A percentile compares a stretch with the other conserved stretches of the same genome.
These are phyloP conservation scores for Entonaema liquescens DNA, from an alignment of 495 filamentous ascomycete species.

Conservation along the genomic window DNA sequence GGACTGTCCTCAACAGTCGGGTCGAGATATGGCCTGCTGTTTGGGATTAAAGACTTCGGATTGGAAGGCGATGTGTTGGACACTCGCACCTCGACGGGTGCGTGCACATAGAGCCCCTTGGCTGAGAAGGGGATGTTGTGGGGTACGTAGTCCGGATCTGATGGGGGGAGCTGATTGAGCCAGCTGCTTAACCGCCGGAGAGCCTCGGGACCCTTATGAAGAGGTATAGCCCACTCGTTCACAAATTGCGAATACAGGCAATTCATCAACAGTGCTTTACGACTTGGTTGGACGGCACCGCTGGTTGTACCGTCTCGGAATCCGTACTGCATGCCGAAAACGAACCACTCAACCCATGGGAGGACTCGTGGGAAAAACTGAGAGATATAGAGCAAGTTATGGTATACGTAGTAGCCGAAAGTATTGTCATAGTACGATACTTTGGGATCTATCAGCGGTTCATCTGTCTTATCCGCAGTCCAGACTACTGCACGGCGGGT, in stretches of 20 bases:
- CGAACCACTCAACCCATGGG: slow-evolving; percentile 89
- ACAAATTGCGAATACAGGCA: slow-evolving; percentile 97
- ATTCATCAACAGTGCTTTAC: slow-evolving; percentile 88
- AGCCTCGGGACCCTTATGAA: slow-evolving; percentile 89
- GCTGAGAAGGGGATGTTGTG: slow-evolving; percentile 82
- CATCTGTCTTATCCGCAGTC: slow-evolving; percentile 77
- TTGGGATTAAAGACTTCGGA: slow-evolving; percentile 42
- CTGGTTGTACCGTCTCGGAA: slow-evolving; percentile 74
- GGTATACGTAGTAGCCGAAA: slow-evolving; percentile 88
- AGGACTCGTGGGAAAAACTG: slow-evolving; percentile 81
- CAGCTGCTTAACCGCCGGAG: slow-evolving; percentile 83
- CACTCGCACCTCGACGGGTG: slow-evolving; percentile 91
- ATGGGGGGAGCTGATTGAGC: slow-evolving; percentile 70
- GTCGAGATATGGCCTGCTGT: slow-evolving; percentile 79
- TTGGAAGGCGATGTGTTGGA: slow-evolving; percentile 70
- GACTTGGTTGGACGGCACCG: slow-evolving; percentile 78
- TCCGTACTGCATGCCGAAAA: slow-evolving; percentile 95
- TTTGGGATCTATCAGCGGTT: slow-evolving; percentile 49
- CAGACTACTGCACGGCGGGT: slow-evolving; percentile 85
- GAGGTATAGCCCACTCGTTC: slow-evolving; percentile 95
- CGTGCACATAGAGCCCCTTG: slow-evolving; percentile 85
- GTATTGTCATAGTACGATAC: slow-evolving; percentile 78
- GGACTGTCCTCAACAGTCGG: slow-evolving; percentile 68
- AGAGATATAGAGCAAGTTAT: slow-evolving; percentile 80
- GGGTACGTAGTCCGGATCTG: slow-evolving; percentile 61